Evolutionary conservation across 768 basidiomycete genomes (phyloP), one percentile per base, ranked within the genome.

Genomic region (Lentinula guzmanii): DNA sequence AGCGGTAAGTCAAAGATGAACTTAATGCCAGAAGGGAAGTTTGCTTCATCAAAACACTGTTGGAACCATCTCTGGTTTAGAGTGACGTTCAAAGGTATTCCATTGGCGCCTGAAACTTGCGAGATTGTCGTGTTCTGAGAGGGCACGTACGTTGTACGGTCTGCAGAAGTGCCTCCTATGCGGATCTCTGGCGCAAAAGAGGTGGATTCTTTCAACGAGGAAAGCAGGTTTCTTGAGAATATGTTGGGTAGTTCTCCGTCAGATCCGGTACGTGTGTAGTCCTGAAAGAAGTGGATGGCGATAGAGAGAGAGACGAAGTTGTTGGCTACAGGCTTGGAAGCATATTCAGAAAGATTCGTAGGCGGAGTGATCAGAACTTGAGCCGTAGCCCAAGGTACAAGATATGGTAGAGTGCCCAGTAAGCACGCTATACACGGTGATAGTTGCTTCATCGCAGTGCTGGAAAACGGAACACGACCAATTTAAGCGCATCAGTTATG

Each of bases 261-360:
- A 21, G 53, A 33, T 16, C 45, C 56, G 5, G 16, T 31, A 21
- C 56, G 43, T 15, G 56, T 31, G 42, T 58, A 58, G 8, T 58
- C 56, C 18, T 58, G 56, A 10, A 58, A 58, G 15, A 43, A 58
- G 34, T 58, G 56, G 13, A 58, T 58, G 9, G 56, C 56, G 28
- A 58, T 58, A 5, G 56, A 58, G 13, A 58, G 42, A 15, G 56
- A 58, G n/a, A 58, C 33, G 18, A 58, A 58, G n/a, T 58, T 48
- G 28, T 58, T 58, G 16, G 18, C 56, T 4, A 58, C 45, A 35
- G 56, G 16, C 15, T 58, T 58, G 56, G 56, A 58, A 48, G 34
- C 56, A 33, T 15, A 41, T 8, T 16, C n/a, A 39, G 35, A 16
- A 5, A 18, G 35, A 13, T 35, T 54, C 35, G n/a, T 24, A 13